Percentiles rank a stretch among this genome's conserved stretches.
These are phyloP conservation scores for Penstemon davidsonii DNA, from an alignment of 257 asterid species.

Conservation along the genomic window DNA sequence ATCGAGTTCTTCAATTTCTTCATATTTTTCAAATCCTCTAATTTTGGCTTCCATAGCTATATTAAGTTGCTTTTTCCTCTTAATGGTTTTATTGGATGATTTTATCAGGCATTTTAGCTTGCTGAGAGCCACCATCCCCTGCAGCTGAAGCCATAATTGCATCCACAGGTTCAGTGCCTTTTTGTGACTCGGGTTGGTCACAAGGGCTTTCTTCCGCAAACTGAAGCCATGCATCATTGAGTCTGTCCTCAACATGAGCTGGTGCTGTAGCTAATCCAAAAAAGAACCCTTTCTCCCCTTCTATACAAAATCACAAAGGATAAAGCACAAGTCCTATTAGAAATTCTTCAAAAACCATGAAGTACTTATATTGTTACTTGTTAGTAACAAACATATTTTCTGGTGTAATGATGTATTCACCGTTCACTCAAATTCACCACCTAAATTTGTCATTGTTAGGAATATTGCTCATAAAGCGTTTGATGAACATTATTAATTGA, in stretches of 20 bases:
- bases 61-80: constrained; percentile 60
- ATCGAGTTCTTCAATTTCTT: constrained; percentile 61
- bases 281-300: constrained; percentile 72
- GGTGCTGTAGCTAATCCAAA: constrained; percentile 98
- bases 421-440: no score
- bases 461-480: no score
- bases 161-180: constrained; percentile 53
- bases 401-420: no score
- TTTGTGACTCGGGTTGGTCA: constrained; percentile 55
- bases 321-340: no score
- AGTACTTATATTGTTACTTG: no score
- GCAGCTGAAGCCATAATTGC: constrained; percentile 58
- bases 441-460: no score
- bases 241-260: constrained; percentile 94
- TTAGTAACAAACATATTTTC: no score
- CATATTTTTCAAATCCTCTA: constrained; percentile 74
- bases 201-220: constrained; percentile 77
- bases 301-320: constrained; percentile 36
- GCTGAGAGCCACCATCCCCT: constrained; percentile 82
- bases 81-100: constrained; percentile 50
- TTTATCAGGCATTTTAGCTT: constrained; percentile 39
- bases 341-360: no score
- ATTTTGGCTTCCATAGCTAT: constrained; percentile 91
- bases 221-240: constrained; percentile 96
- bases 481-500: no score